Evolutionary conservation across 805 yeast species (phyloP).

Genomic region (Jamesozyma rosinii): DNA sequence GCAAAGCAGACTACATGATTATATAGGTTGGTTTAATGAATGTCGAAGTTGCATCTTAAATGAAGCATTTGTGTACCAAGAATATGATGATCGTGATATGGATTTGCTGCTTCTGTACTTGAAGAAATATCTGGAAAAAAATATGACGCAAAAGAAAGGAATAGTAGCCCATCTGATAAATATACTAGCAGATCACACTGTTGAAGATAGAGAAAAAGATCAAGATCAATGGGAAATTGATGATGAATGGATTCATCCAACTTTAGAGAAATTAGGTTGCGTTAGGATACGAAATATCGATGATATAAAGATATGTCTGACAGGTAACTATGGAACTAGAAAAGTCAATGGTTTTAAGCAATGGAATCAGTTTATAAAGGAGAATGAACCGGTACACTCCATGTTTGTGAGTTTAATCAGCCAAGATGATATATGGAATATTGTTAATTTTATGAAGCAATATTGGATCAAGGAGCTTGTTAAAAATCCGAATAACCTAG

Average conservation of each 20-base stretch:
- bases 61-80: slow-evolving; percentile 8
- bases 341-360: slow-evolving; percentile 21
- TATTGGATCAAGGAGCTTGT: slow-evolving; percentile 21
- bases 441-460: slow-evolving; percentile 22
- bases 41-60: slow-evolving; percentile 3
- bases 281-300: slow-evolving; percentile 11
- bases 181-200: slow-evolving; percentile 10
- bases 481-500: slow-evolving; percentile 8
- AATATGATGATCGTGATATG: slow-evolving; percentile 14
- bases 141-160: slow-evolving; percentile 8
- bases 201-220: background rate
- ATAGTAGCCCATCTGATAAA: slow-evolving; percentile 11
- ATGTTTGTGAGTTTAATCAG: slow-evolving; percentile 12
- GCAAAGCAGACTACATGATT: slow-evolving; percentile 3
- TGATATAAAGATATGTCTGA: slow-evolving; percentile 14
- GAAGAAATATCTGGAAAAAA: slow-evolving; percentile 11
- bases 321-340: slow-evolving; percentile 3
- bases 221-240: slow-evolving; percentile 15
- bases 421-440: slow-evolving; percentile 16
- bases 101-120: slow-evolving; percentile 16
- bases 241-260: slow-evolving; percentile 17
- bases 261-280: slow-evolving; percentile 8
- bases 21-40: slow-evolving; percentile 14
- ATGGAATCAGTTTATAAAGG: slow-evolving; percentile 23
- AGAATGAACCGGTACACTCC: slow-evolving; percentile 22